These are phyloP conservation scores for Cichorium intybus DNA, from an alignment of 140 eudicot species.

Conservation along the genomic window DNA sequence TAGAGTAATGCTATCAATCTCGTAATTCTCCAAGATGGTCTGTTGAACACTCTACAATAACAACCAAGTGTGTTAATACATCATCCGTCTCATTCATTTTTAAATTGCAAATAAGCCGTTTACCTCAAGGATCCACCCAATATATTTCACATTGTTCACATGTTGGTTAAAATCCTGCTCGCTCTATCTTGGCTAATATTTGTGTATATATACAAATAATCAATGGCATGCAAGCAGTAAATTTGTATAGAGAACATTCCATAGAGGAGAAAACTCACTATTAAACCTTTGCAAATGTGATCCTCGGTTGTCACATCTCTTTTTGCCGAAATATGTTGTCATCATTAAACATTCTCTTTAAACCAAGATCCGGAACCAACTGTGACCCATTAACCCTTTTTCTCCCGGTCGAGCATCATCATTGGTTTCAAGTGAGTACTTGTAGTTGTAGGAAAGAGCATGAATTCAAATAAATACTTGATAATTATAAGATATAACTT, in stretches of 20 bases:
- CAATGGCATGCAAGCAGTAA: too few species aligned
- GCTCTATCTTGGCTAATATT: too few species aligned
- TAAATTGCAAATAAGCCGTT: neutral
- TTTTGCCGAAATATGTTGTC: conserved; percentile 67
- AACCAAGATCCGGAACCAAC: conserved; percentile 46
- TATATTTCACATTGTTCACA: too few species aligned
- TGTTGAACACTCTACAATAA: conserved; percentile 61
- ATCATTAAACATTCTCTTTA: conserved; percentile 60
- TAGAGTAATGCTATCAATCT: conserved; percentile 71
- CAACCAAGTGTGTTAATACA: neutral
- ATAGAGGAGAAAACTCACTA: conserved; percentile 61
- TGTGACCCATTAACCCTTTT: conserved; percentile 48
- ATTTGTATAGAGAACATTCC: too few species aligned
- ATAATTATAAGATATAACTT: too few species aligned
- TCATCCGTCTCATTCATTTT: neutral
- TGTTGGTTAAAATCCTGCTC: too few species aligned
- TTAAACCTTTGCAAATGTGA: conserved; percentile 44
- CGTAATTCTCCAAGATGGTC: conserved; percentile 54
- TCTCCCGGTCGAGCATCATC: conserved; percentile 71
- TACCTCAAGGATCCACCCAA: too few species aligned
- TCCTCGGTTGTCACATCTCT: conserved; percentile 49
- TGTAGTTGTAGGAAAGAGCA: conserved; percentile 66
- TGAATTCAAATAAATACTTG: too few species aligned
- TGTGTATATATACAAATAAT: too few species aligned
- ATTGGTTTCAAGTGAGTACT: conserved; percentile 57